Conservation (phyloP, 371 early-diverging fungal genomes). For the Mortierella sp. region DNA sequence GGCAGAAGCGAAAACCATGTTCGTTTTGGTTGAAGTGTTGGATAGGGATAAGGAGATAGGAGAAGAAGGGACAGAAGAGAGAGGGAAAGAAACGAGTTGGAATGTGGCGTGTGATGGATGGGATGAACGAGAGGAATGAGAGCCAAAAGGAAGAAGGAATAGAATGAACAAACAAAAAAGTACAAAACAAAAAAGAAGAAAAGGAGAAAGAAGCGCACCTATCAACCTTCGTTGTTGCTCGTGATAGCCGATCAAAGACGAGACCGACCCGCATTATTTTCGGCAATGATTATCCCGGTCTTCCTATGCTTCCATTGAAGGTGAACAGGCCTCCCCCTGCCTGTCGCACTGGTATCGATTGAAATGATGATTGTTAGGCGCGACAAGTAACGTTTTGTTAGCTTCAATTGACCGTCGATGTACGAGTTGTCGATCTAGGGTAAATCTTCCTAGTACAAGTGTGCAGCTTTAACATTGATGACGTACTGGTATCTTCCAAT, state of each 20-base stretch:
- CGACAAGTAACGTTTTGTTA: no score
- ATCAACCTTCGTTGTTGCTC: background rate
- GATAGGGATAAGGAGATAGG: background rate
- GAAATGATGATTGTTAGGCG: no score
- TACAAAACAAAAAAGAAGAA: background rate
- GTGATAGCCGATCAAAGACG: constrained; percentile 1
- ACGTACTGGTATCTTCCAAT: background rate
- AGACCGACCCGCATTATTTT: background rate
- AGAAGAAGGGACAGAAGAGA: background rate
- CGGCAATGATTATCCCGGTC: background rate
- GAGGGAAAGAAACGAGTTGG: background rate
- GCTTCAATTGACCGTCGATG: no score
- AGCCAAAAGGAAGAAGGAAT: background rate
- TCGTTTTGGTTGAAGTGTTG: background rate
- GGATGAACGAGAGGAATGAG: background rate
- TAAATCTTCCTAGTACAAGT: no score
- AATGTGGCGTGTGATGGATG: background rate
- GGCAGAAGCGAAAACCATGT: constrained; percentile 52
- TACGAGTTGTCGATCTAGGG: no score
- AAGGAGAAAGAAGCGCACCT: background rate
- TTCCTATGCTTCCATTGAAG: background rate
- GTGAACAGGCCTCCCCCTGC: no score
- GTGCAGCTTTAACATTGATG: no score
- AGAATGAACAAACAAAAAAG: background rate
- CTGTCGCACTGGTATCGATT: no score